Evolutionary conservation across 1,139 yeast genomes (phyloP), one percentile per base, ranked within the genome.

Genomic region (Pneumocystis wakefieldiae): DNA sequence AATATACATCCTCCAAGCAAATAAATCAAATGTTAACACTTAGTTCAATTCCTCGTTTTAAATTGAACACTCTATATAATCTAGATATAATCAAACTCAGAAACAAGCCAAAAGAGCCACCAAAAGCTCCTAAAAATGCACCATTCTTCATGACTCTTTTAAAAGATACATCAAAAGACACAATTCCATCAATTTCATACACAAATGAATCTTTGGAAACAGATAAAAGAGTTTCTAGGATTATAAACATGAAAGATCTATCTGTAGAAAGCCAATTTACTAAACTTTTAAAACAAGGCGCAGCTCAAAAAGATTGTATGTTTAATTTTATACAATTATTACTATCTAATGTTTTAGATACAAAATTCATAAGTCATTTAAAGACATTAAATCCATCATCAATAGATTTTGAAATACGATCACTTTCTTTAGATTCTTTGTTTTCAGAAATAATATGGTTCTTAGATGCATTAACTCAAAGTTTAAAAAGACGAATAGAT

Each of bases 101-200:
- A 70, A 90, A 90, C 71, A 92, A 88, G 74, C 97, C 98, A 10
- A 84, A 78, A 66, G 97, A 89, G 71, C 86, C 94, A 0, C 88
- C 94, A 35, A 87, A 87, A 77, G 89, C 85, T 68, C 91, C 97
- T 1, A 87, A 86, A 68, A 81, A 83, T 67, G 83, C 90, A 0
- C 97, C 98, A 10, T 83, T 83, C 70, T 94, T 94, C 75, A 77
- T 94, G 66, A 60, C 69, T 10, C 60, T 64, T 17, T 48, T 62
- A 28, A 63, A 62, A 24, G 67, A 65, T 32, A 55, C 59, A 35
- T 48, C 66, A 64, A 57, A 60, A 64, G 53, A 65, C 63, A 24
- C 62, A 59, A 57, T 63, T 63, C 29, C 65, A 62, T 42, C 37
- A 57, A 57, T 24, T 28, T 55, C 57, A 48, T 64, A 62, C 15